Evolutionary conservation across 2,329 filamentous ascomycete genomes (phyloP), one percentile per base, ranked within the genome.

Genomic region (Hymenoscyphus repandus): DNA sequence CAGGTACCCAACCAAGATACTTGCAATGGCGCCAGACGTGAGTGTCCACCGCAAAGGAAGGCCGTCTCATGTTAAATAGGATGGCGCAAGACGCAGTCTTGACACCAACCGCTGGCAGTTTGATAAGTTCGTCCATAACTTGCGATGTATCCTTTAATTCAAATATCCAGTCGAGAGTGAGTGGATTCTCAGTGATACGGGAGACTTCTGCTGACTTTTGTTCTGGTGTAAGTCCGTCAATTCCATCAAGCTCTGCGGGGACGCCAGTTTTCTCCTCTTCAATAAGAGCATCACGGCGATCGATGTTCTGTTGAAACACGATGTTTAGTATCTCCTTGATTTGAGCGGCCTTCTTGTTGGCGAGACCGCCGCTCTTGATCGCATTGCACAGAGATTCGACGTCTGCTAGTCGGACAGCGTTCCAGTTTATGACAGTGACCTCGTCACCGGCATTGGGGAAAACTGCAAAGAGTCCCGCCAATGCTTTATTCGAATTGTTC

Each of bases 241-340:
- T 68, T 2, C 71, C 70, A 39, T 75, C 68, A 5, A 79, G 67
- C 6, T 70, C 65, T 0, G 71, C 71, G 2, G 72, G 68, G 3
- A 70, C 63, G 1, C 65, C 64, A 12, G 70, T 70, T 17, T 68
- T 51, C 41, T 71, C 70, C 36, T 74, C 74, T 31, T 68, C 63
- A 1, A 72, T 43, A 18, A 83, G 72, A 0, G 73, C 74, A 17
- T 76, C 68, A 17, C 72, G 74, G 10, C 80, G 75, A n/a, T 70
- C 68, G 58, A 43, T 20, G n/a, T 88, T 89, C 58, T 89, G 82
- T 40, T 81, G 71, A 62, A 86, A 82, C 0, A 90, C 85, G 67
- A 83, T 80, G 46, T 89, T 79, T 7, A 95, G 72, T 33, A 89
- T 89, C 13, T 70, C 69, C 65, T 91, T 90, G 62, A 95, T 88